Conservation (phyloP, 176 grass and related monocot species). For the Calamus simplicifolius region DNA sequence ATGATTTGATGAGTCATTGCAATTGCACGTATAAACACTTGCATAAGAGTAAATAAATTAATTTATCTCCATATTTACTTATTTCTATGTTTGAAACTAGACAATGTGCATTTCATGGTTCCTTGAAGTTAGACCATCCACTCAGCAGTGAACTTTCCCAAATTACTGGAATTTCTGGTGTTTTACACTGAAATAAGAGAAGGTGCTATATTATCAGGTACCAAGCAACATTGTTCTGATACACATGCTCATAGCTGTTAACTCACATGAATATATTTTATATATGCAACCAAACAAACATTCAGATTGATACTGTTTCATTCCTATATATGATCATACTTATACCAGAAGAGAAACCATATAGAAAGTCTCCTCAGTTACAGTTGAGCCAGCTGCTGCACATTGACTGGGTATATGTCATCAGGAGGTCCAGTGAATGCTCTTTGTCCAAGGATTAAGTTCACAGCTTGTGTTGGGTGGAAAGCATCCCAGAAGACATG, state of each 20-base stretch:
- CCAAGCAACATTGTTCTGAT: background rate
- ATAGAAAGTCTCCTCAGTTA: constrained; percentile 8
- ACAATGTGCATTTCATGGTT: too few relatives aligned
- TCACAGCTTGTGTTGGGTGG: constrained; percentile 42
- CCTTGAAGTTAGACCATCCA: too few relatives aligned
- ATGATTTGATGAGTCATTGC: too few relatives aligned
- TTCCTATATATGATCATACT: too few relatives aligned
- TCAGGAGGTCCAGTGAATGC: constrained; percentile 29
- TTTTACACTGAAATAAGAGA: background rate
- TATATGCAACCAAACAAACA: constrained; percentile 27
- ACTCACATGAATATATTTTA: constrained; percentile 50
- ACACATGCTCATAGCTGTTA: constrained; percentile 27
- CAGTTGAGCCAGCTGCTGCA: constrained; percentile 36
- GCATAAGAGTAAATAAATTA: too few relatives aligned
- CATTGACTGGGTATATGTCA: constrained; percentile 40
- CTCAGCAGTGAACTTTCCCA: too few relatives aligned
- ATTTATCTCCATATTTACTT: too few relatives aligned
- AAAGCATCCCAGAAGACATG: constrained; percentile 48
- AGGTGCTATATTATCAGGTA: background rate
- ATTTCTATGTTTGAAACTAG: too few relatives aligned
- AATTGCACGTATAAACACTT: too few relatives aligned
- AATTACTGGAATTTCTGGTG: too few relatives aligned
- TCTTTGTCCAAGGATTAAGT: constrained; percentile 25
- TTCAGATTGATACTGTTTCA: background rate
- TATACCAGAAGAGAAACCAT: too few relatives aligned